Evolutionary conservation across 1,284 basidiomycete genomes (phyloP).

Genomic region (Takashimella koratensis): DNA sequence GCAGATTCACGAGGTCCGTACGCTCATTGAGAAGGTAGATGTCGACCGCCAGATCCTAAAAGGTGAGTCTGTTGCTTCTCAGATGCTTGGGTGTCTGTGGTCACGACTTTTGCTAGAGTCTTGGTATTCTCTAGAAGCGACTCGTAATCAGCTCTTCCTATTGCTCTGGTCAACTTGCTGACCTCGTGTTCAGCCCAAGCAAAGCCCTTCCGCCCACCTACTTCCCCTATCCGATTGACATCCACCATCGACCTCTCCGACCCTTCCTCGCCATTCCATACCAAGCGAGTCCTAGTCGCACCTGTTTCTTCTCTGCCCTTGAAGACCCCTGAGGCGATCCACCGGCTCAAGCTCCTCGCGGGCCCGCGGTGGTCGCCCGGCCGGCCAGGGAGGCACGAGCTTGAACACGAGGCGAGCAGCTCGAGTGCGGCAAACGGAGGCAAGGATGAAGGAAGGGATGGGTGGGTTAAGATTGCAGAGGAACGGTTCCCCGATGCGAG

Average conservation of each 20-base stretch:
- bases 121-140: no score
- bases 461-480: constrained; percentile 79
- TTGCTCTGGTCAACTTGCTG: no score
- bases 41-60: constrained; percentile 76
- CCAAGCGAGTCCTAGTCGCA: constrained; percentile 67
- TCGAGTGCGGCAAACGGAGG: constrained; percentile 33
- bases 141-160: no score
- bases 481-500: constrained; percentile 71
- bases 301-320: constrained; percentile 69
- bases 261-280: constrained; percentile 59
- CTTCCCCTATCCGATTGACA: constrained; percentile 60
- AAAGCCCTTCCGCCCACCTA: constrained; percentile 67
- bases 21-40: constrained; percentile 75
- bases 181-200: constrained; percentile 65
- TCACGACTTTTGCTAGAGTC: no score
- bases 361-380: constrained; percentile 75
- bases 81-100: no score
- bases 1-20: constrained; percentile 64
- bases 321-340: constrained; percentile 58
- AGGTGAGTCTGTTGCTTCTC: constrained; percentile 66
- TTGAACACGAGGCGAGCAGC: constrained; percentile 19
- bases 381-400: constrained; percentile 53
- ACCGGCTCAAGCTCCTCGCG: constrained; percentile 75
- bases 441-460: constrained; percentile 57
- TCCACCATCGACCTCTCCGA: constrained; percentile 72